Percentiles rank a stretch among this genome's conserved stretches.
phyloP scores from a whole-genome alignment of 768 basidiomycete species.

The Boletus eberwhitei region DNA sequence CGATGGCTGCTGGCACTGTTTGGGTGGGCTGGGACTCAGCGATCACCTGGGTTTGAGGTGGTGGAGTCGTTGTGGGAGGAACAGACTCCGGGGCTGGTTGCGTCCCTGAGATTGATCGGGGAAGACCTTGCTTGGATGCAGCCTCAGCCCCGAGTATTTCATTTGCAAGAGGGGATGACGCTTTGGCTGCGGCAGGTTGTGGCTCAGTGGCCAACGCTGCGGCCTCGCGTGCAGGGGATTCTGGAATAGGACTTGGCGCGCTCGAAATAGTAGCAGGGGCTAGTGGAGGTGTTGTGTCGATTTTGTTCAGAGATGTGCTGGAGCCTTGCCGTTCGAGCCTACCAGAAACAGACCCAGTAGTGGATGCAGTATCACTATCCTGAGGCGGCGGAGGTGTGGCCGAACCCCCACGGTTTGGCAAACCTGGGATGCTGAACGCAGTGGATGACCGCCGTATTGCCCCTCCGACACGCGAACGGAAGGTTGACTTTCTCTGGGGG shows the following conservation, averaged over 20 bases:
- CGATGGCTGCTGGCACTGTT: conserved; percentile 4
- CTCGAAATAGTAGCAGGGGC: conserved; percentile 16
- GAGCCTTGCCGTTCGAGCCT: conserved; percentile 31
- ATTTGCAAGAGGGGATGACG: conserved; percentile 43
- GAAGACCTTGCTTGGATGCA: conserved; percentile 12
- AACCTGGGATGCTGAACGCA: conserved; percentile 41
- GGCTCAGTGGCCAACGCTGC: conserved; percentile 37
- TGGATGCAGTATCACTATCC: conserved; percentile 27
- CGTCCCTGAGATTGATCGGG: conserved; percentile 21
- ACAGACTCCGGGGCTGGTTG: conserved; percentile 16
- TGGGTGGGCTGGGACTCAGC: background rate
- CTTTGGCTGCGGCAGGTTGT: conserved; percentile 24
- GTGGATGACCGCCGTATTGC: conserved; percentile 62
- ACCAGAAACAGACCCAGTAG: conserved; percentile 26
- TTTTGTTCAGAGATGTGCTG: conserved; percentile 29
- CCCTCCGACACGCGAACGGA: conserved; percentile 59
- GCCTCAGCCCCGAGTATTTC: conserved; percentile 19
- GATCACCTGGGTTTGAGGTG: conserved; percentile 8
- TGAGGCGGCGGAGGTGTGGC: conserved; percentile 23
- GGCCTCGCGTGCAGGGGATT: conserved; percentile 62
- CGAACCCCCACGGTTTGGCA: conserved; percentile 30
- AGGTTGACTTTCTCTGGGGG: conserved; percentile 38
- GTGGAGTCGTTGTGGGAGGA: conserved; percentile 13
- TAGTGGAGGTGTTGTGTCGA: conserved; percentile 34
- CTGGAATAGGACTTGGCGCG: conserved; percentile 63